Evolutionary conservation across 2,329 filamentous ascomycete genomes (phyloP).

Genomic region (Escovopsis weberi): DNA sequence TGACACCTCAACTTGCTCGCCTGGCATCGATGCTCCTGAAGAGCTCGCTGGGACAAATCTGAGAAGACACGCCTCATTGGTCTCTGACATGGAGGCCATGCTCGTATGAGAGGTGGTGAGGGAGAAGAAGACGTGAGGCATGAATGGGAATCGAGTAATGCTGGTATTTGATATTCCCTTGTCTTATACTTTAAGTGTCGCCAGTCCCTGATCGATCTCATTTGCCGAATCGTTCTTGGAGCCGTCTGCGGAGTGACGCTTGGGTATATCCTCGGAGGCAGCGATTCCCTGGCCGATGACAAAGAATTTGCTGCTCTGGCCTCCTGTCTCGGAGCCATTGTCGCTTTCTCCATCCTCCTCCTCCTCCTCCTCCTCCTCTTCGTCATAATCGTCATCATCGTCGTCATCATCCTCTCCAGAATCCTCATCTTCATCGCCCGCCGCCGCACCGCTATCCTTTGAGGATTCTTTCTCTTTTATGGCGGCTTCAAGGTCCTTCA

Average conservation of each 20-base stretch:
- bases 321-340: not conserved
- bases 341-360: not conserved
- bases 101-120: no score
- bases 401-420: conserved; percentile 18
- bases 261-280: not conserved
- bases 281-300: not conserved
- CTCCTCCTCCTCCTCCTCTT: conserved; percentile 3
- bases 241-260: not conserved
- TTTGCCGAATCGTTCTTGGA: conserved; percentile 4
- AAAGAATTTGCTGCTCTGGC: no score
- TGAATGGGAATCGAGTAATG: no score
- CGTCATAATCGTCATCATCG: conserved; percentile 8
- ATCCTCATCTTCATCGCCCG: conserved; percentile 13
- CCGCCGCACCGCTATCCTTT: conserved; percentile 19
- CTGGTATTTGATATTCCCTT: not conserved
- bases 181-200: conserved; percentile 15
- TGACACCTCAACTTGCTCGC: not conserved
- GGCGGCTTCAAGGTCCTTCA: conserved; percentile 82
- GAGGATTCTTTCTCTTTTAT: conserved; percentile 60
- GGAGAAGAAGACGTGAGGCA: no score
- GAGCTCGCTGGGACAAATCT: no score
- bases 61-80: no score
- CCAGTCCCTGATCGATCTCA: conserved; percentile 14
- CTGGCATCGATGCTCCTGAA: no score
- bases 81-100: no score